A percentile compares a stretch with the other conserved stretches of the same genome.
These are phyloP conservation scores for Tuber microsphaerosporum DNA, from an alignment of 495 filamentous ascomycete species.

Conservation along the genomic window DNA sequence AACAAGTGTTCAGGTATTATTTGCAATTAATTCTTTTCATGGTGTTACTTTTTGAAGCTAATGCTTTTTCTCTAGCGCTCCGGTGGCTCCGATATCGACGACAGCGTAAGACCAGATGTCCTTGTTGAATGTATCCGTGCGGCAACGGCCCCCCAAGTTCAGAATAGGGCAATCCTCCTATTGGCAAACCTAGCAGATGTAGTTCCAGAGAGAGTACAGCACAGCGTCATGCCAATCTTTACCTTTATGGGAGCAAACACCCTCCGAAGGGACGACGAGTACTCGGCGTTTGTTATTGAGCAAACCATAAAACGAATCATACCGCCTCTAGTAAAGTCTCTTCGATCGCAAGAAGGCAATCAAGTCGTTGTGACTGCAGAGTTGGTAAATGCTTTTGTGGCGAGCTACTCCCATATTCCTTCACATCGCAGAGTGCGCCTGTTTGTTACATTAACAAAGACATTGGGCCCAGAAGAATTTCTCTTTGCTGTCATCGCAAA, in stretches of 20 bases:
- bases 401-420: conserved; percentile 91
- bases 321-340: conserved; percentile 76
- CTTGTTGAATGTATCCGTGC: conserved; percentile 86
- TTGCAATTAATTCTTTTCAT: background rate
- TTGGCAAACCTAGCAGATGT: conserved; percentile 74
- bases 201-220: conserved; percentile 78
- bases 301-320: conserved; percentile 84
- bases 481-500: conserved; percentile 65
- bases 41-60: background rate
- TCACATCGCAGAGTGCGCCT: conserved; percentile 69
- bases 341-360: conserved; percentile 69
- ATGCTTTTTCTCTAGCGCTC: conserved; percentile 20
- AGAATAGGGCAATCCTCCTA: conserved; percentile 83
- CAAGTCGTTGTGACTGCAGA: conserved; percentile 73
- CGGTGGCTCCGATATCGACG: conserved; percentile 59
- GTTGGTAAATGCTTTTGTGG: conserved; percentile 81
- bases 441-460: conserved; percentile 72
- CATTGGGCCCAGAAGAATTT: conserved; percentile 75
- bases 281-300: conserved; percentile 86
- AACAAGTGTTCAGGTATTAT: conserved; percentile 55
- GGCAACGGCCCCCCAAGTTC: conserved; percentile 78
- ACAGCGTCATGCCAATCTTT: conserved; percentile 98
- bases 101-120: conserved; percentile 71
- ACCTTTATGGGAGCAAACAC: conserved; percentile 91
- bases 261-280: conserved; percentile 84